Evolutionary conservation across 768 basidiomycete species (phyloP).

Genomic region (Panellus pusillus): DNA sequence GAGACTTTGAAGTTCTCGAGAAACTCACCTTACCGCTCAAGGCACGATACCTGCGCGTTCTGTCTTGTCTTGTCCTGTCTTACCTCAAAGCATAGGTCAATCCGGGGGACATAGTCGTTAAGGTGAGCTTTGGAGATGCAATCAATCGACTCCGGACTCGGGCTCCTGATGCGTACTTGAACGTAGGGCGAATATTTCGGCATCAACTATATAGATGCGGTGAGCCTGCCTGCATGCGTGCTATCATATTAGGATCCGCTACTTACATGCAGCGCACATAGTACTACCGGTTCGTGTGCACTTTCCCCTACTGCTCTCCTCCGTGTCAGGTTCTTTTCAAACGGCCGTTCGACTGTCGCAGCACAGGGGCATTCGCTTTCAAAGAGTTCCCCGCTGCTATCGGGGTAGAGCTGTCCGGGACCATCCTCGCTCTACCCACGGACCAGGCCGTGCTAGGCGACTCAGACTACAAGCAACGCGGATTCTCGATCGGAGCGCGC

Average conservation of each 20-base stretch:
- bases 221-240: background rate
- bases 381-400: constrained; percentile 62
- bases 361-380: constrained; percentile 64
- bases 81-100: constrained; percentile 41
- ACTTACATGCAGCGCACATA: background rate
- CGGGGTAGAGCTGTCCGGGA: constrained; percentile 80
- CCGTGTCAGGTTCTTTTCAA: background rate
- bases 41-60: background rate
- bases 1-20: constrained; percentile 62
- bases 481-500: constrained; percentile 65
- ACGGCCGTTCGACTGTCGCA: constrained; percentile 24
- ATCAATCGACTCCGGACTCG: background rate
- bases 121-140: background rate
- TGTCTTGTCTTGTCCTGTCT: background rate
- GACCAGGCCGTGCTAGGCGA: constrained; percentile 60
- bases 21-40: constrained; percentile 14
- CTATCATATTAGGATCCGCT: no score
- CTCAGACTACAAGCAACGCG: constrained; percentile 61
- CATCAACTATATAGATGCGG: constrained; percentile 62
- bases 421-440: constrained; percentile 71
- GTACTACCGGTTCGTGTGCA: constrained; percentile 61
- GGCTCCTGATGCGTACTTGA: no score
- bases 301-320: background rate
- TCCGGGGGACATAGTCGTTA: constrained; percentile 17
- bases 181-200: constrained; percentile 65